Percentiles rank a stretch among this genome's conserved stretches.
phyloP scores from a whole-genome alignment of 352 stramenopile species.

The Globisporangium middletonii region DNA sequence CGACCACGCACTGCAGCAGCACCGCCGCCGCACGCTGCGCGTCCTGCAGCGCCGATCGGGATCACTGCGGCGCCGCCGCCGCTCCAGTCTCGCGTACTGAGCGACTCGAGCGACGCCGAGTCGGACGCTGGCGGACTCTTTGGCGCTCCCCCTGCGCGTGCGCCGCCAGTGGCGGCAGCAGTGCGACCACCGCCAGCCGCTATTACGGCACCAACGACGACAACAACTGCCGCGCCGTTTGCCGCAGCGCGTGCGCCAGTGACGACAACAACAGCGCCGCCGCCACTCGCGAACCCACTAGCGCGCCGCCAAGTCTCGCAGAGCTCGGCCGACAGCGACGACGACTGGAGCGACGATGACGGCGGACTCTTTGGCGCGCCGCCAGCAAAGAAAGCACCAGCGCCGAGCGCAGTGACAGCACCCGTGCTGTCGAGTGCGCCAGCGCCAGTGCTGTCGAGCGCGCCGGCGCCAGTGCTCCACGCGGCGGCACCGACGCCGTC shows the following conservation, averaged over 20 bases:
- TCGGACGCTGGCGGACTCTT: slow-evolving; percentile 59
- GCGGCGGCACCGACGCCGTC: slow-evolving; percentile 10
- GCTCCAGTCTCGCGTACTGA: slow-evolving; percentile 25
- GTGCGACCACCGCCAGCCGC: slow-evolving; percentile 7
- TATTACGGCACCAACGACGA: no score
- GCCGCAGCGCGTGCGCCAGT: slow-evolving; percentile 1
- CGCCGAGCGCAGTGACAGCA: slow-evolving; percentile 6
- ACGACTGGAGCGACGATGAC: slow-evolving; percentile 53
- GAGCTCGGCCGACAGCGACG: slow-evolving; percentile 43
- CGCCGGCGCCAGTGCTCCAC: background rate
- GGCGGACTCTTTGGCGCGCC: slow-evolving; percentile 45
- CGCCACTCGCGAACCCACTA: slow-evolving; percentile 26
- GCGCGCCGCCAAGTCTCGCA: slow-evolving; percentile 40
- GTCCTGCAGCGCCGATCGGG: slow-evolving; percentile 5
- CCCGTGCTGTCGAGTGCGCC: slow-evolving; percentile 8
- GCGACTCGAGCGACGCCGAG: slow-evolving; percentile 52
- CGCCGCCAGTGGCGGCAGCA: background rate
- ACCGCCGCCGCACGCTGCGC: background rate
- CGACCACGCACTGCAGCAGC: slow-evolving; percentile 14
- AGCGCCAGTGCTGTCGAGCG: no score
- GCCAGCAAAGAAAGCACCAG: slow-evolving; percentile 23
- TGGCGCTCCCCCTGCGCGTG: slow-evolving; percentile 24
- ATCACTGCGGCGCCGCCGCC: slow-evolving; percentile 6
- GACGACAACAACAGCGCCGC: slow-evolving; percentile 14
- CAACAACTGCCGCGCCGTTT: slow-evolving; percentile 5